Evolutionary conservation across 305 asterid genomes (phyloP).

Genomic region (Solanum chacoense): DNA sequence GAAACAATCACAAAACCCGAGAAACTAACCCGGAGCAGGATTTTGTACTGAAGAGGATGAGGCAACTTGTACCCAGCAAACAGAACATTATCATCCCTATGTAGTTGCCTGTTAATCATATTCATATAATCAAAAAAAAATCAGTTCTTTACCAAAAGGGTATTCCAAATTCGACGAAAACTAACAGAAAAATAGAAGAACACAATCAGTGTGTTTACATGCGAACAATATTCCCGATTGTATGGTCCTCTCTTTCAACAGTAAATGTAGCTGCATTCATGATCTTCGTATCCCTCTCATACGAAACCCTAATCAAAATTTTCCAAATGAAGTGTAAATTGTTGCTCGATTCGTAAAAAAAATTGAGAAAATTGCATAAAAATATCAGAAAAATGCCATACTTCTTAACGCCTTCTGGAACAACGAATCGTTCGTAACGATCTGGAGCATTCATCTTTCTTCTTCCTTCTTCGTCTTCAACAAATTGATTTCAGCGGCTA

Average conservation of each 20-base stretch:
- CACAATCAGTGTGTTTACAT: conserved; percentile 23
- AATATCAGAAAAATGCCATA: conserved; percentile 2
- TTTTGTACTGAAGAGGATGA: conserved; percentile 89
- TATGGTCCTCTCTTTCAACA: conserved; percentile 87
- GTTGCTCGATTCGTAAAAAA: background rate
- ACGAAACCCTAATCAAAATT: conserved; percentile 50
- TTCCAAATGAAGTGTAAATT: background rate
- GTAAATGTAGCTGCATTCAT: conserved; percentile 90
- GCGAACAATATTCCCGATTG: conserved; percentile 85
- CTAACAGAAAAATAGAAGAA: background rate
- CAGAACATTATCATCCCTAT: conserved; percentile 72
- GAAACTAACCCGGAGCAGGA: conserved; percentile 55
- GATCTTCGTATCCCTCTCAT: conserved; percentile 88
- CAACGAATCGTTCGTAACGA: conserved; percentile 88
- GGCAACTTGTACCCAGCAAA: conserved; percentile 97
- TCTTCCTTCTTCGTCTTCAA: background rate
- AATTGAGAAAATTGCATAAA: background rate
- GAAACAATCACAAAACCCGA: background rate
- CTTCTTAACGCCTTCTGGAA: conserved; percentile 89
- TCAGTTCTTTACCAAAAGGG: conserved; percentile 9
- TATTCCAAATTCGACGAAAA: background rate
- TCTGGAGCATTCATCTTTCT: conserved; percentile 80
- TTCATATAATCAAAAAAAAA: background rate
- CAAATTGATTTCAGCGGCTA: background rate
- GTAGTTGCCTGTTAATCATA: conserved; percentile 56